Conservation (phyloP, 805 yeast genomes). For the Metschnikowia chrysomelidarum region DNA sequence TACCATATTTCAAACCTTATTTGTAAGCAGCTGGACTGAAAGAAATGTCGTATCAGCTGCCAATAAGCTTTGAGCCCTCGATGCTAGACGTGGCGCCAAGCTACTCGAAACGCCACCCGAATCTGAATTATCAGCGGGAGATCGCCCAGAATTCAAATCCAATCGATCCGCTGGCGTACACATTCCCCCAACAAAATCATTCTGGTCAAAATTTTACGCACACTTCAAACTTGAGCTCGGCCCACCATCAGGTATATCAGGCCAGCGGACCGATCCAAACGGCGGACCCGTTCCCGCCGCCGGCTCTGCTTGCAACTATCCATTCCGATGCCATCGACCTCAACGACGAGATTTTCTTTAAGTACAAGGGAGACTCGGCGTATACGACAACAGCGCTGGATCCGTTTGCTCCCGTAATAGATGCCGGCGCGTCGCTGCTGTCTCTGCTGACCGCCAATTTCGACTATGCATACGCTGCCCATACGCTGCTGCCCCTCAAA, state of each 20-base stretch:
- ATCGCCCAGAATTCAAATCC: no score
- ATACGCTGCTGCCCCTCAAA: constrained; percentile 10
- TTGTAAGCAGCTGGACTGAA: no score
- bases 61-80: constrained; percentile 9
- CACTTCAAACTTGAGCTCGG: no score
- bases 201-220: no score
- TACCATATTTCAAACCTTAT: no score
- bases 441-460: constrained; percentile 11
- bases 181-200: no score
- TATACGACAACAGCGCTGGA: constrained; percentile 7
- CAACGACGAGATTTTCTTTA: constrained; percentile 27
- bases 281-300: constrained; percentile 18
- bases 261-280: background rate
- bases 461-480: constrained; percentile 4
- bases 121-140: no score
- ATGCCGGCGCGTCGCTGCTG: constrained; percentile 12
- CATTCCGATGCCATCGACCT: constrained; percentile 22
- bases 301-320: constrained; percentile 17
- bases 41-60: constrained; percentile 8
- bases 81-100: constrained; percentile 2
- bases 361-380: constrained; percentile 10
- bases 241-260: no score
- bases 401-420: constrained; percentile 3
- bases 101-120: background rate
- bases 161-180: no score